phyloP scores from a whole-genome alignment of 2,329 filamentous ascomycete species.

The Penicillium hesseltinei region DNA sequence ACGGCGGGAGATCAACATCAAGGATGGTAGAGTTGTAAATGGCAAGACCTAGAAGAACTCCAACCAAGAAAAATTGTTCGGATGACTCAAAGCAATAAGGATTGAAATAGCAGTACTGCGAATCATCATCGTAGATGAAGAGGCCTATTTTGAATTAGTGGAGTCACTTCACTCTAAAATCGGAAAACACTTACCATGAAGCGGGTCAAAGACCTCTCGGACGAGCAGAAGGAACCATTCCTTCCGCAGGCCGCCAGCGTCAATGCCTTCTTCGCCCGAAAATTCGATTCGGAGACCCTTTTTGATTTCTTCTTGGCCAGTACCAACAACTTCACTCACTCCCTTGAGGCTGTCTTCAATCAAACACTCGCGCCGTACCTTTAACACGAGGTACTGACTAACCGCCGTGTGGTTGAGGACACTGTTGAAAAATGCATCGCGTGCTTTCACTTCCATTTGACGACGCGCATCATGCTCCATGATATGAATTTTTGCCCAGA shows the following conservation, averaged over 20 bases:
- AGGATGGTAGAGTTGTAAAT: constrained; percentile 95
- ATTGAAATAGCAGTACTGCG: constrained; percentile 89
- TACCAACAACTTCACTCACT: constrained; percentile 80
- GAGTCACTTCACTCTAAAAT: constrained; percentile 1
- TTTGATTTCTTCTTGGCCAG: constrained; percentile 80
- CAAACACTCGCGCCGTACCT: constrained; percentile 77
- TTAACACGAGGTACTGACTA: constrained; percentile 74
- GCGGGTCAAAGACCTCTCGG: constrained; percentile 84
- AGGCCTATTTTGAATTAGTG: constrained; percentile 58
- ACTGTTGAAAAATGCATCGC: constrained; percentile 87
- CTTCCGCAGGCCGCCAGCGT: constrained; percentile 84
- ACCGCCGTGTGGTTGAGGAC: constrained; percentile 72
- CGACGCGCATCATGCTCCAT: constrained; percentile 82
- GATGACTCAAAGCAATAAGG: constrained; percentile 84
- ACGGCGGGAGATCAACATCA: constrained; percentile 82
- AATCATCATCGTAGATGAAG: constrained; percentile 89
- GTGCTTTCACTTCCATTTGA: constrained; percentile 84
- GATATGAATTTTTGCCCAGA: constrained; percentile 88
- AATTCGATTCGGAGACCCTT: constrained; percentile 86
- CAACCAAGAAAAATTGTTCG: constrained; percentile 87
- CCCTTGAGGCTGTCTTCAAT: constrained; percentile 83
- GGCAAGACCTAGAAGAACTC: constrained; percentile 80
- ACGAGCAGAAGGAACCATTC: constrained; percentile 92
- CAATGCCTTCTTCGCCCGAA: constrained; percentile 82
- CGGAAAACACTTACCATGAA: constrained; percentile 64